Conservation (phyloP, 306 rosid genomes). For the Prosopis cineraria region DNA sequence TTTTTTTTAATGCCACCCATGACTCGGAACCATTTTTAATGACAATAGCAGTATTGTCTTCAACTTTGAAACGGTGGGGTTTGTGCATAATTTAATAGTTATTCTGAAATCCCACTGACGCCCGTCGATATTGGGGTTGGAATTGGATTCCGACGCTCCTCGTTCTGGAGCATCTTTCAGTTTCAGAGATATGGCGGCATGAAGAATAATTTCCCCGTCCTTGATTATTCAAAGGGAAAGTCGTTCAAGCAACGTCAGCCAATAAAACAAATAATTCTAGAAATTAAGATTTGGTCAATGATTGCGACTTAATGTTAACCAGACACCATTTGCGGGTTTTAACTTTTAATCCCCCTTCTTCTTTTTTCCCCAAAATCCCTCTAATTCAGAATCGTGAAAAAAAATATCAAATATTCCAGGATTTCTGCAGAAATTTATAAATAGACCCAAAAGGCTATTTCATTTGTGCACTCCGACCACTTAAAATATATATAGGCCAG, state of each 20-base stretch:
- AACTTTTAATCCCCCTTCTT: too few species aligned
- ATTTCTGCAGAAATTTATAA: too few species aligned
- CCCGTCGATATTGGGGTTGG: not conserved
- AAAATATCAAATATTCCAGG: not conserved
- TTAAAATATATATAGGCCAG: too few species aligned
- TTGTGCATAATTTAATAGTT: conserved; percentile 20
- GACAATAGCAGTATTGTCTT: not conserved
- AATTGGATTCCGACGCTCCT: conserved; percentile 20
- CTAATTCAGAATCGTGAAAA: not conserved
- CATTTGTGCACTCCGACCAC: too few species aligned
- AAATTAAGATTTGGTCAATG: not conserved
- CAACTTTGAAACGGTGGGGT: not conserved
- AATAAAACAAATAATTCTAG: not conserved
- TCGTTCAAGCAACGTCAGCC: not conserved
- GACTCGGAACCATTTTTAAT: conserved; percentile 14
- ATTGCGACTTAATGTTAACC: not conserved
- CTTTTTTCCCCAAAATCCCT: too few species aligned
- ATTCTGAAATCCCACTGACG: conserved; percentile 14
- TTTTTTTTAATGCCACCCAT: not conserved
- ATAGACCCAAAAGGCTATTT: too few species aligned
- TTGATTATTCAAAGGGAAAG: not conserved
- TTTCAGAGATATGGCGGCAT: not conserved
- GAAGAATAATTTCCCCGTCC: not conserved
- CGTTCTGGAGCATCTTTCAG: conserved; percentile 32
- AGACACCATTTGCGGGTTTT: not conserved